A percentile compares a stretch with the other conserved stretches of the same genome.
Conservation (phyloP, 352 stramenopile species). For the Phytophthora agathidicida region DNA sequence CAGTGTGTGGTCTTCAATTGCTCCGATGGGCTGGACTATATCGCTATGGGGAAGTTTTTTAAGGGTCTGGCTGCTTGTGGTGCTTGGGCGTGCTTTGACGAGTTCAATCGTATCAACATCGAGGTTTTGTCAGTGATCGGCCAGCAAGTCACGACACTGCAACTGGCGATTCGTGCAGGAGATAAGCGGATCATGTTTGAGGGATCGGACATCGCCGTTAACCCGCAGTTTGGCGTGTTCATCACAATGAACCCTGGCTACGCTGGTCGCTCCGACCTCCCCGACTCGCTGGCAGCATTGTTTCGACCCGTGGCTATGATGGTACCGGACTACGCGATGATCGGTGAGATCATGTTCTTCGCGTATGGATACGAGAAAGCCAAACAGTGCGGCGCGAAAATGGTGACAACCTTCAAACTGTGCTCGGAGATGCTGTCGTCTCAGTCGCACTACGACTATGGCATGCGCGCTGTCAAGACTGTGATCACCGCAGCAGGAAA, state of each 20-base stretch:
- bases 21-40: slow-evolving; percentile 94
- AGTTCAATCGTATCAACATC: slow-evolving; percentile 97
- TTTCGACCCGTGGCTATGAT: slow-evolving; percentile 98
- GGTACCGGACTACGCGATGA: slow-evolving; percentile 96
- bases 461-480: slow-evolving; percentile 96
- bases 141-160: slow-evolving; percentile 86
- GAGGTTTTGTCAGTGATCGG: slow-evolving; percentile 90
- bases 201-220: slow-evolving; percentile 94
- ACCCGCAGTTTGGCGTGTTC: slow-evolving; percentile 94
- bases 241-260: slow-evolving; percentile 98
- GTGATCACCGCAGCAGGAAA: slow-evolving; percentile 95
- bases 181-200: slow-evolving; percentile 94
- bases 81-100: slow-evolving; percentile 96
- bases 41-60: slow-evolving; percentile 96
- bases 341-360: slow-evolving; percentile 97
- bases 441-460: slow-evolving; percentile 97
- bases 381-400: slow-evolving; percentile 93
- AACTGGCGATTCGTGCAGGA: slow-evolving; percentile 87
- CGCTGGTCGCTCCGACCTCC: slow-evolving; percentile 93
- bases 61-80: slow-evolving; percentile 92
- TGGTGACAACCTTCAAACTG: slow-evolving; percentile 96
- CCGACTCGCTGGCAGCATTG: slow-evolving; percentile 94
- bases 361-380: slow-evolving; percentile 94
- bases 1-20: slow-evolving; percentile 97
- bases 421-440: slow-evolving; percentile 95